Evolutionary conservation across 139 green algal genomes (phyloP), one percentile per base, ranked within the genome.

Genomic region (Mesotaenium endlicherianum): DNA sequence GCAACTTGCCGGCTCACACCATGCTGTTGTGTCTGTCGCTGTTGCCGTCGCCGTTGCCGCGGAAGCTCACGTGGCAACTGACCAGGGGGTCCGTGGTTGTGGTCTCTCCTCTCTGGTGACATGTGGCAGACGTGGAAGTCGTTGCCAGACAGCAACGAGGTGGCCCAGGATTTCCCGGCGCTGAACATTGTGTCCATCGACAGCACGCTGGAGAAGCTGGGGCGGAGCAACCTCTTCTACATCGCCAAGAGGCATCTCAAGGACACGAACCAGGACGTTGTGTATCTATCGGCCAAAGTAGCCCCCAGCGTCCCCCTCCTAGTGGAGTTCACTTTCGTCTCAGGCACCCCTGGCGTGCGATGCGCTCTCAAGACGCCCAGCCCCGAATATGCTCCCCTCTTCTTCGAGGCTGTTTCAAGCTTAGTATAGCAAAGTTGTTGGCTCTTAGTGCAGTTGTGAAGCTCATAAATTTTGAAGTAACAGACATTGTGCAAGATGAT

Each of bases 191-290:
- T 0, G 11, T 86, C 70, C 26, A 77, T 84, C 8, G 83, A 88
- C 36, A 30, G 31, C 20, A 40, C 44, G 6, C 45, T 87, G 2
- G 79, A 79, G 26, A 76, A 79, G 74, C 55, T 89, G 41, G 40
- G n/a, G 1, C 20, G 8, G 0, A 60, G 40, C 38, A 89, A 87
- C 47, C 55, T 88, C n/a, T 89, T 89, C 80, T 89, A 88, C 49
- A 70, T 89, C 38, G 84, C 84, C 0, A 69, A 71, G 53, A 59
- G 84, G 5, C 76, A 67, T 11, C 77, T 88, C 8, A 81, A 81
- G n/a, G 83, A 85, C 34, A 88, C 78, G 2, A 87, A 88, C 50
- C 83, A 88, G 42, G 58, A 88, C 47, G 81, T 81, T 14, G 57
- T 88, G 6, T 88, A 88, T 59, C 60, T 74, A 17, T 87, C 78